A percentile compares a stretch with the other conserved stretches of the same genome.
These are phyloP conservation scores for Avicennia marina DNA, from an alignment of 257 asterid genomes.

Conservation along the genomic window DNA sequence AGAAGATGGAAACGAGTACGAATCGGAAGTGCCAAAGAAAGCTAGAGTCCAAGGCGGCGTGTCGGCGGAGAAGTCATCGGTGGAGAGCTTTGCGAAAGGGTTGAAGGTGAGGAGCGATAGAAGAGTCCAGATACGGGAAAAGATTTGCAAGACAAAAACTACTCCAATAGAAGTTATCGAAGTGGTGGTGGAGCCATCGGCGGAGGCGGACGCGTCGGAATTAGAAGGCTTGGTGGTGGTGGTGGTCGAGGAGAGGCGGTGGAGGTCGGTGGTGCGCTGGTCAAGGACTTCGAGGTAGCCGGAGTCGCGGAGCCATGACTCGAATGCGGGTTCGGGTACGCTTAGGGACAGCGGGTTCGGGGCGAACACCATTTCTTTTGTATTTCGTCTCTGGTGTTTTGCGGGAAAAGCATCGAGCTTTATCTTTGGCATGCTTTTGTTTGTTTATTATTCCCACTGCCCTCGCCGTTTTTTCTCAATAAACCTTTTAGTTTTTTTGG, in stretches of 20 bases:
- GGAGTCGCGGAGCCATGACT: constrained; percentile 29
- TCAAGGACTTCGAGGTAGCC: constrained; percentile 12
- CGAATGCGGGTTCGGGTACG: constrained; percentile 81
- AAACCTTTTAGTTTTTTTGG: too few species aligned
- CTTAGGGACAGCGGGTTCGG: constrained; percentile 83
- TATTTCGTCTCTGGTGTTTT: not conserved
- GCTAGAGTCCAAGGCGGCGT: constrained; percentile 78
- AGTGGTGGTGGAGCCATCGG: constrained; percentile 20
- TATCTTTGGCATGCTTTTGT: not conserved
- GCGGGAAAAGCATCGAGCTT: not conserved
- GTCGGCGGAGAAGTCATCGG: constrained; percentile 61
- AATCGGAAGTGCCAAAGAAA: constrained; percentile 59
- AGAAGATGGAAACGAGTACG: constrained; percentile 83
- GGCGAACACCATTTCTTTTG: constrained; percentile 48
- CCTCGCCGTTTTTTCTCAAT: too few species aligned
- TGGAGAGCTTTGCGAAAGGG: constrained; percentile 77
- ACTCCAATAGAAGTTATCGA: constrained; percentile 28
- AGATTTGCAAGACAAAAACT: constrained; percentile 27
- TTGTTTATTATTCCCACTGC: too few species aligned
- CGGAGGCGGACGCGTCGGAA: constrained; percentile 13
- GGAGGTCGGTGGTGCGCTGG: constrained; percentile 37
- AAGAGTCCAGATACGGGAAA: constrained; percentile 53
- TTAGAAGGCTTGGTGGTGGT: constrained; percentile 27
- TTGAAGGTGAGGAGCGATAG: constrained; percentile 69
- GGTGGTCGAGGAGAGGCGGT: constrained; percentile 62